Evolutionary conservation across 2,329 filamentous ascomycete species (phyloP).

Genomic region (Aciculosporium take): DNA sequence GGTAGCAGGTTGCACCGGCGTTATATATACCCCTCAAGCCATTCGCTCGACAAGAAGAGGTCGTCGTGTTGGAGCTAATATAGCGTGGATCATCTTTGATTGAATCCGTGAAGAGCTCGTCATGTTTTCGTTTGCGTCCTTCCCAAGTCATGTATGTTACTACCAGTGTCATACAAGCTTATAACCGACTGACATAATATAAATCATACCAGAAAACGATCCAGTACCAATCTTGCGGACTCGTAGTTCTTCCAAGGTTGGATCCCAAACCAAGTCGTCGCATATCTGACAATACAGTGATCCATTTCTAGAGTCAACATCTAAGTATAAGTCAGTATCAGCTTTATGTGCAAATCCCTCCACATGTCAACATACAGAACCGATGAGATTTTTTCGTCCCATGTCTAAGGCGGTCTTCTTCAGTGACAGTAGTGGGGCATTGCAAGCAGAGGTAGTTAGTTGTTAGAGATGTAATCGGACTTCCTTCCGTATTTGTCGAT

Average conservation of each 20-base stretch:
- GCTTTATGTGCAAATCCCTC: not conserved
- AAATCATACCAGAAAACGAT: constrained; percentile 43
- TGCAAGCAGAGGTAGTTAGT: constrained; percentile 61
- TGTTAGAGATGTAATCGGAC: constrained; percentile 45
- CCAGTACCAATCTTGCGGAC: constrained; percentile 55
- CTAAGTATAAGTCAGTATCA: constrained; percentile 29
- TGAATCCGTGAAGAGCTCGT: constrained; percentile 52
- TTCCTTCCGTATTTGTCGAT: constrained; percentile 41
- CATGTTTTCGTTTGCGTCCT: constrained; percentile 62
- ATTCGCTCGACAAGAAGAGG: constrained; percentile 70
- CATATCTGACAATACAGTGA: constrained; percentile 70
- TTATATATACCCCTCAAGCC: constrained; percentile 91
- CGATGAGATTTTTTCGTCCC: constrained; percentile 55
- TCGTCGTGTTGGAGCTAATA: constrained; percentile 62
- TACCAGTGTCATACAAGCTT: not conserved
- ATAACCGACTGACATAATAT: not conserved
- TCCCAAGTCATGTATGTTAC: not conserved
- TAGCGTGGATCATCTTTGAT: constrained; percentile 61
- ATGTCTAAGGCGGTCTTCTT: constrained; percentile 52
- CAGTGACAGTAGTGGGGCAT: constrained; percentile 54
- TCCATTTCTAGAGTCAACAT: constrained; percentile 64
- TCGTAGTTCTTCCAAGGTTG: constrained; percentile 61
- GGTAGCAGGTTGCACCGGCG: constrained; percentile 96
- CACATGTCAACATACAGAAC: constrained; percentile 46
- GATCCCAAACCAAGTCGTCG: constrained; percentile 71